Evolutionary conservation across 2,329 filamentous ascomycete species (phyloP).

Genomic region (Venturia oleaginea): DNA sequence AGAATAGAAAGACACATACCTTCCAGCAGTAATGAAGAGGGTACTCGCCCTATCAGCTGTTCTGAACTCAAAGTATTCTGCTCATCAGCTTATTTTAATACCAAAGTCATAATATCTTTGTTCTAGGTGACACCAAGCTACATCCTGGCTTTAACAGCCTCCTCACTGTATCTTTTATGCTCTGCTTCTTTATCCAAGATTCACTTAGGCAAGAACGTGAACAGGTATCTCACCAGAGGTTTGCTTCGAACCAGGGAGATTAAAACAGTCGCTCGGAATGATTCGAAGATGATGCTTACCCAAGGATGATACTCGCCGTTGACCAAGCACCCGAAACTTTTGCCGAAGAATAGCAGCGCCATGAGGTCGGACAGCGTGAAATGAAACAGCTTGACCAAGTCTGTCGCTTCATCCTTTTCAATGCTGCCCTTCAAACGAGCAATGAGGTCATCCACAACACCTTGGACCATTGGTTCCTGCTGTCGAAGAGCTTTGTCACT

Average conservation of each 20-base stretch:
- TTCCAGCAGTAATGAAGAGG: slow-evolving; percentile 17
- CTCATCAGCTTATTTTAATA: background rate
- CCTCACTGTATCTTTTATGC: background rate
- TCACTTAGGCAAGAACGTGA: background rate
- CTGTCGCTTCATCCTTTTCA: background rate
- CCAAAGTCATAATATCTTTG: background rate
- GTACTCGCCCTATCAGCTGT: slow-evolving; percentile 16
- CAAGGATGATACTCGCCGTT: background rate
- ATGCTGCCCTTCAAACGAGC: slow-evolving; percentile 18
- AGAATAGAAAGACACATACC: background rate
- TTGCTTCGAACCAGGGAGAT: background rate
- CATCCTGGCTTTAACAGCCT: background rate
- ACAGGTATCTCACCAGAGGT: background rate
- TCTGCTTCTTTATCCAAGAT: background rate
- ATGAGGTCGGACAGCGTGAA: slow-evolving; percentile 23
- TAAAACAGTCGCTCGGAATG: background rate
- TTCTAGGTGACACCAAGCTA: background rate
- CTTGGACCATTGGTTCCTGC: slow-evolving; percentile 28
- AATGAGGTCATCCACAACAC: slow-evolving; percentile 26
- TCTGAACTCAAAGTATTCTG: background rate
- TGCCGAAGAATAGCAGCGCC: background rate
- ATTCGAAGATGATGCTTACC: slow-evolving; percentile 7
- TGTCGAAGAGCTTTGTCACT: slow-evolving; percentile 16
- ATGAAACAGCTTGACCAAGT: slow-evolving; percentile 21
- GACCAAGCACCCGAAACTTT: background rate